These are phyloP conservation scores for Pythium utonaiense DNA, from an alignment of 352 stramenopile genomes.

Conservation along the genomic window DNA sequence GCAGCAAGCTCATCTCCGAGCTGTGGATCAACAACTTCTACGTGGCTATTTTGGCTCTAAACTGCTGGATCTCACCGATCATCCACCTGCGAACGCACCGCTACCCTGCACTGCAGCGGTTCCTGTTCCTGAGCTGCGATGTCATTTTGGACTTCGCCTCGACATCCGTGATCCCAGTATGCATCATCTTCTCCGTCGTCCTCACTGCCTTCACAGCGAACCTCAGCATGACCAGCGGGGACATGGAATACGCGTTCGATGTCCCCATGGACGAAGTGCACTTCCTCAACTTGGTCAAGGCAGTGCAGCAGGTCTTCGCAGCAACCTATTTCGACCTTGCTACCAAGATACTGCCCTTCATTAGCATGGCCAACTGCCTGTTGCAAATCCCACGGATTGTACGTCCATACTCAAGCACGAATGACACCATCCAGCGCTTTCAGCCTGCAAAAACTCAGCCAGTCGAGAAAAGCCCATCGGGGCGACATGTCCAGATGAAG, in stretches of 20 bases:
- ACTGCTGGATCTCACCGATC: conserved; percentile 24
- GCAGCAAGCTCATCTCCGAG: conserved; percentile 10
- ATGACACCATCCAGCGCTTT: no score
- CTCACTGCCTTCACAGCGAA: conserved; percentile 2
- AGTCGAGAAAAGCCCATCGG: not conserved
- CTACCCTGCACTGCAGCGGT: conserved; percentile 10
- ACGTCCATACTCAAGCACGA: no score
- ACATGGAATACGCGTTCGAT: conserved; percentile 20
- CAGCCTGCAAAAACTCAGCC: not conserved
- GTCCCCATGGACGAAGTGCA: conserved; percentile 15
- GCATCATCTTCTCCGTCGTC: conserved; percentile 14
- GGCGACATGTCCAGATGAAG: no score
- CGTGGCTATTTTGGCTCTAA: conserved; percentile 8
- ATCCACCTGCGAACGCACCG: conserved; percentile 5
- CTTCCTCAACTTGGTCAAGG: conserved; percentile 18
- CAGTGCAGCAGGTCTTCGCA: conserved; percentile 20
- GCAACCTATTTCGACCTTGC: conserved; percentile 22
- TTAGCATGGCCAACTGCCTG: conserved; percentile 20
- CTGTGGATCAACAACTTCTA: conserved; percentile 23
- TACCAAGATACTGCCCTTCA: conserved; percentile 23
- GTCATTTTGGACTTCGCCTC: conserved; percentile 18
- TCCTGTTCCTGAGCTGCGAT: conserved; percentile 23
- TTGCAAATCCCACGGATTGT: conserved; percentile 6
- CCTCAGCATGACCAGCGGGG: not conserved
- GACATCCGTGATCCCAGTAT: conserved; percentile 15